Conservation (phyloP, 1,284 basidiomycete genomes). For the Fomitopsis betulina region DNA sequence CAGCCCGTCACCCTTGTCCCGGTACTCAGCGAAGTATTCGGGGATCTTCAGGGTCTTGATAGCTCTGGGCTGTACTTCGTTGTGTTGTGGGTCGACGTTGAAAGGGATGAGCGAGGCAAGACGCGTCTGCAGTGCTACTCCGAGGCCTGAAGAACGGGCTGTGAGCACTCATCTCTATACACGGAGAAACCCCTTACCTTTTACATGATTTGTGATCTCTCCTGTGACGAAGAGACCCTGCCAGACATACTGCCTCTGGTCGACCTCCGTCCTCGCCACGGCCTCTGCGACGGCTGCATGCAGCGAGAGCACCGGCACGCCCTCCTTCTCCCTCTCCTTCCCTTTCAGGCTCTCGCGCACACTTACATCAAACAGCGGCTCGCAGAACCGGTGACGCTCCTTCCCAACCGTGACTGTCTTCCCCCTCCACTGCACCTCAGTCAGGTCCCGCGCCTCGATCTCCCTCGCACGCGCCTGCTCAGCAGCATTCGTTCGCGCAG, state of each 20-base stretch:
- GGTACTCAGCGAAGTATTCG: conserved; percentile 90
- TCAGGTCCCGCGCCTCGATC: conserved; percentile 77
- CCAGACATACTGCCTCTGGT: conserved; percentile 73
- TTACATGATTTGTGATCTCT: conserved; percentile 71
- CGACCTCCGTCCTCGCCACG: conserved; percentile 53
- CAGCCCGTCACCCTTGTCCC: conserved; percentile 78
- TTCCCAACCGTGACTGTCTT: conserved; percentile 78
- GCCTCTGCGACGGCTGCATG: conserved; percentile 63
- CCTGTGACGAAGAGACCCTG: conserved; percentile 83
- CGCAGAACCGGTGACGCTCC: conserved; percentile 86
- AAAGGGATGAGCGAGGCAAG: conserved; percentile 66
- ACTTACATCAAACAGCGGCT: conserved; percentile 80
- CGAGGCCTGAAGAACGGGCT: conserved; percentile 44
- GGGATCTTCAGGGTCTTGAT: conserved; percentile 75
- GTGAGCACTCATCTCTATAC: neutral
- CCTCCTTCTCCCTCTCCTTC: conserved; percentile 13
- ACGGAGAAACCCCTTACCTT: conserved; percentile 47
- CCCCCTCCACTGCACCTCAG: conserved; percentile 69
- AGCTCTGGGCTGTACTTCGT: conserved; percentile 66
- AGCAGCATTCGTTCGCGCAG: conserved; percentile 71
- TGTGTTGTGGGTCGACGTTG: conserved; percentile 60
- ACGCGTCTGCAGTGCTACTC: conserved; percentile 70
- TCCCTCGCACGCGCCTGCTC: conserved; percentile 77
- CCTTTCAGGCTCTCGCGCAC: conserved; percentile 38
- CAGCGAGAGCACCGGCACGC: conserved; percentile 38